Evolutionary conservation across 2,329 filamentous ascomycete genomes (phyloP), one percentile per base, ranked within the genome.

Genomic region (Mycosphaerelloides madeirae): DNA sequence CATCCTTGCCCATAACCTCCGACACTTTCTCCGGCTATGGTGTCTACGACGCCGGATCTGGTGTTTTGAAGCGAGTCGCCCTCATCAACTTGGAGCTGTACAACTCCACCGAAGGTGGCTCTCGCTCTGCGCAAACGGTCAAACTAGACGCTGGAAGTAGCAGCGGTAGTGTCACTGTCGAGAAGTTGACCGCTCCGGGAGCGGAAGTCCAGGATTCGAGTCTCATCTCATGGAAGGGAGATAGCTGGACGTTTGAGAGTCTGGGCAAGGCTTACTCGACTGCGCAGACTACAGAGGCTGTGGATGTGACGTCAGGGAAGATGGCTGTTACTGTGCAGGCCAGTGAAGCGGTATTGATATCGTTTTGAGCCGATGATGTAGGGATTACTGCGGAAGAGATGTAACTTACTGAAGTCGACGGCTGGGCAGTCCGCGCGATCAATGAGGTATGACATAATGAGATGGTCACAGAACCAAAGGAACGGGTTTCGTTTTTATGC

Each of bases 31-130:
- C 46, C 16, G 46, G 36, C 6, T 48, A 48, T 32, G 37, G 41
- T 14, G 31, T 48, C 29, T 48, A 48, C 41, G 37, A 48, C 18
- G 31, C 32, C 4, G 42, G 31, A 32, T 36, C 20, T 28, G 42
- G 38, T 28, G 36, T 22, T 16, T 25, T 44, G 8, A 42, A 32
- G 8, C 40, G 40, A 31, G 44, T 48, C 33, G 46, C 44, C 16
- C 46, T 48, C 11, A 44, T 48, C 41, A 48, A 48, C 29, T 32
- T 48, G 36, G 35, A 44, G 19, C 36, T 28, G 9, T 48, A 43
- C 35, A 15, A 28, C n/a, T 28, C 38, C 12, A 38, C 41, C 6
- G 18, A 31, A 8, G 33, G 25, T n/a, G 28, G 31, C 15, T 37
- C 41, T n/a, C 13, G 22, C 9, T 18, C 37, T 7, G 15, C 9